Conservation (phyloP, 2,329 filamentous ascomycete species). For the Cercospora sp. region DNA sequence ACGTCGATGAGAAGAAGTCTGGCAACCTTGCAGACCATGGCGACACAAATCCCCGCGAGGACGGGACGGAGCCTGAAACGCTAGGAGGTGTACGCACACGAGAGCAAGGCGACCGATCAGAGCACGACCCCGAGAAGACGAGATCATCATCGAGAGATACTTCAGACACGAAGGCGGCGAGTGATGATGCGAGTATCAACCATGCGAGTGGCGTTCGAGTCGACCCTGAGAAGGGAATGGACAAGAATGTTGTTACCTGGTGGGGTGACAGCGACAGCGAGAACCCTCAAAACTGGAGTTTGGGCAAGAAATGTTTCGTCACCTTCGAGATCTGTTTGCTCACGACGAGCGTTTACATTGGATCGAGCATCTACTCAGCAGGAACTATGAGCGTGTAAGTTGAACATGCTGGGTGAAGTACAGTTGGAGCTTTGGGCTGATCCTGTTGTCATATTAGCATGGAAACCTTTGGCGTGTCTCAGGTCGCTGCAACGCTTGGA, state of each 20-base stretch:
- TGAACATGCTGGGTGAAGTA: background rate
- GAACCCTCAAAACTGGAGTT: conserved; percentile 41
- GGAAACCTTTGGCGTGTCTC: conserved; percentile 47
- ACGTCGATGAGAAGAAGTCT: conserved; percentile 53
- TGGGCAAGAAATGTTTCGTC: conserved; percentile 45
- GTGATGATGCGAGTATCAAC: conserved; percentile 33
- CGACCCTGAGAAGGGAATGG: conserved; percentile 55
- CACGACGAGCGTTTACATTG: conserved; percentile 55
- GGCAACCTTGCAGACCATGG: conserved; percentile 51
- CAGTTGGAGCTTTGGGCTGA: background rate
- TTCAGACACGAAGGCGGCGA: conserved; percentile 3
- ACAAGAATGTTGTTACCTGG: conserved; percentile 55
- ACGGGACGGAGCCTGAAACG: conserved; percentile 32
- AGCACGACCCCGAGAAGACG: background rate
- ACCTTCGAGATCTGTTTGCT: conserved; percentile 51
- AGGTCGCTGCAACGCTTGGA: conserved; percentile 51
- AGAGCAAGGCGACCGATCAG: conserved; percentile 21
- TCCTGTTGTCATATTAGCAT: conserved; percentile 20
- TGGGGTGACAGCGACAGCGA: conserved; percentile 50
- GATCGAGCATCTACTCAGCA: conserved; percentile 54
- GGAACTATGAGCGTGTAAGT: conserved; percentile 42
- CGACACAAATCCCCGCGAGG: conserved; percentile 40
- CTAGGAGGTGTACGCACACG: conserved; percentile 33
- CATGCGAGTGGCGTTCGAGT: conserved; percentile 45
- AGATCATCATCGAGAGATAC: conserved; percentile 24